Percentiles rank a stretch among this genome's conserved stretches.
Conservation (phyloP, 192 early-diverging fungal genomes). For the Spinellus fusiger region DNA sequence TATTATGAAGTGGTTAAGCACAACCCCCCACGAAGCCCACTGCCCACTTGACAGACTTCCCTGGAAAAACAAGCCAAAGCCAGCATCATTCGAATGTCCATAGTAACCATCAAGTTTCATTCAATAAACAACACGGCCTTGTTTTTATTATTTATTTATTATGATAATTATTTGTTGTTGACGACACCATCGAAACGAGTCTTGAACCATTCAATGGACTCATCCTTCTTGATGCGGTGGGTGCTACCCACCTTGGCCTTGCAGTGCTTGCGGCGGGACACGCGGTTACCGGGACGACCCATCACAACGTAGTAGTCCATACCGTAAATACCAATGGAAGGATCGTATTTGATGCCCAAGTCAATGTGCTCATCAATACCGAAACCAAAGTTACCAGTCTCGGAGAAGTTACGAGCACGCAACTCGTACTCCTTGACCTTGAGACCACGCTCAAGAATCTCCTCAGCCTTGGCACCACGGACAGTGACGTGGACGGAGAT, state of each 20-base stretch:
- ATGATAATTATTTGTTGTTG: neutral
- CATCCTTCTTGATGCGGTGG: slow-evolving; percentile 92
- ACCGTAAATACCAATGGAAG: slow-evolving; percentile 94
- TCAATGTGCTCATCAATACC: slow-evolving; percentile 99
- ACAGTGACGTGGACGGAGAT: slow-evolving; percentile 99
- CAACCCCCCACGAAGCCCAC: slow-evolving; percentile 61
- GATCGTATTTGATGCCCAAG: slow-evolving; percentile 99
- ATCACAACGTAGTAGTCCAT: slow-evolving; percentile 99
- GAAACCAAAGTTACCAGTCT: slow-evolving; percentile 99
- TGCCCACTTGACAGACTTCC: slow-evolving; percentile 88
- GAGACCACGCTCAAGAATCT: slow-evolving; percentile 99
- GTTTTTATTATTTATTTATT: neutral
- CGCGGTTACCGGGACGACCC: slow-evolving; percentile 95
- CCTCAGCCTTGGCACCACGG: slow-evolving; percentile 78
- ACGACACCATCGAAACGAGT: slow-evolving; percentile 44
- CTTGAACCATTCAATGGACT: slow-evolving; percentile 99
- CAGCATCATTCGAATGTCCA: neutral
- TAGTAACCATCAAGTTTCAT: neutral
- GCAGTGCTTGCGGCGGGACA: slow-evolving; percentile 88
- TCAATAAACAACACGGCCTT: neutral
- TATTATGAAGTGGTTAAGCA: slow-evolving; percentile 71
- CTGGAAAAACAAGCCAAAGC: slow-evolving; percentile 45
- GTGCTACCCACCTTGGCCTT: slow-evolving; percentile 76
- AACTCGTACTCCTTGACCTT: slow-evolving; percentile 99
- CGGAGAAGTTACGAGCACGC: slow-evolving; percentile 90